Base-by-base conservation (phyloP, 148 eudicot genomes). In the Rheum nobile region DNA sequence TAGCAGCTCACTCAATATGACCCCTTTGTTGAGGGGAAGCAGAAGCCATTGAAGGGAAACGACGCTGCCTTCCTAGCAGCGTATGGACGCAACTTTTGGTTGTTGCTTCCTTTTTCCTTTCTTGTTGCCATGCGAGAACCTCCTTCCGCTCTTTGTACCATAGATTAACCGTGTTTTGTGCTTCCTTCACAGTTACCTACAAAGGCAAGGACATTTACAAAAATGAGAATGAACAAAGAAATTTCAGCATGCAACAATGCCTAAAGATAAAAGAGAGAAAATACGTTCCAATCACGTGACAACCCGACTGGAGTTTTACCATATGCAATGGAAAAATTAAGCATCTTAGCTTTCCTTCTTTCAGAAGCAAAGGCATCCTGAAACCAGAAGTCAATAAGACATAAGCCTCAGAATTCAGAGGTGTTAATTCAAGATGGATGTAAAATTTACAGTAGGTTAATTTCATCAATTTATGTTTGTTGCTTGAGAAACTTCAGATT, bases 321-420 rank as follows among this genome's bases (percentile, higher is more conserved):
- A 77, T 95, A 95, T 35, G 98, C 99, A 79, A 95, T 95, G 79
- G 97, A 95, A 83, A 95, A 95, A 75, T 95, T 95, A n/a, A 95
- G 96, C 99, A 92, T 95, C 80, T 95, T 95, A 0, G 97, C 99
- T 81, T 95, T 95, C 84, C 98, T 87, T 87, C 99, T 91, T 87
- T 95, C 99, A 68, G 99, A 84, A 69, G 82, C 99, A 86, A 84
- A 95, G 41, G 90, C 93, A 83, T 91, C 99, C 99, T 95, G 86
- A 67, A 82, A 77, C 44, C 73, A 73, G 22, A 65, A 22, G 39
- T 17, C 69, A 21, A 65, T 65, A 1, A 16, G 22, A 34, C 22
- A 65, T 65, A 65, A 65, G 70, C 41, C 4, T 65, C 70, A 65
- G 19, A 65, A 61, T 3, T 61, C n/a, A 14, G 37, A 31, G 13